Evolutionary conservation across 108 stramenopile genomes (phyloP).

Genomic region (Asterionellopsis glacialis): DNA sequence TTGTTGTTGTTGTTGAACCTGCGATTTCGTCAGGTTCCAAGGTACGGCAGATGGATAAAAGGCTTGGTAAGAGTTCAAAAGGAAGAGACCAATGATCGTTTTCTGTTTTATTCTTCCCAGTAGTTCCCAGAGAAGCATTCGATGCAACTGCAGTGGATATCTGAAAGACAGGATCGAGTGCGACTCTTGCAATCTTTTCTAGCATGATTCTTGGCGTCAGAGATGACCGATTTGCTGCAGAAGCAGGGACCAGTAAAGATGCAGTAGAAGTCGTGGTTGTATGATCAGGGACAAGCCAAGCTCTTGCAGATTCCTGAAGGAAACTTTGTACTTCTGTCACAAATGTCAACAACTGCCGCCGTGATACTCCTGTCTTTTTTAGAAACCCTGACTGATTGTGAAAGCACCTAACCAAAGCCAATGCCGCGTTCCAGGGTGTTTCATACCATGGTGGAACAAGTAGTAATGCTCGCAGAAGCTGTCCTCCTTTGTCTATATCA

Average conservation of each 20-base stretch:
- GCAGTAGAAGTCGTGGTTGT: no score
- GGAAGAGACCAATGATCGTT: conserved; percentile 5
- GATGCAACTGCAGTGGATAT: background rate
- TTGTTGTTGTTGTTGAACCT: background rate
- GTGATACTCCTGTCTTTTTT: background rate
- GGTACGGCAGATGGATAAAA: conserved; percentile 3
- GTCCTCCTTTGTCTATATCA: background rate
- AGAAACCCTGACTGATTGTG: conserved; percentile 4
- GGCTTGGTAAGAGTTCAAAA: conserved; percentile 4
- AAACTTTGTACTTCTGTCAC: conserved; percentile 5
- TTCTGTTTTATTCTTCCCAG: background rate
- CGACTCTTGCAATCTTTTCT: background rate
- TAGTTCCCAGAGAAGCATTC: background rate
- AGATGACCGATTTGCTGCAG: background rate
- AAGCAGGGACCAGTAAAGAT: background rate
- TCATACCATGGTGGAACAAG: conserved; percentile 7
- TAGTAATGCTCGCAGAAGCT: conserved; percentile 3
- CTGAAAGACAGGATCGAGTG: background rate
- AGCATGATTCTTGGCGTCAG: conserved; percentile 5
- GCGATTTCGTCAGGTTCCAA: background rate
- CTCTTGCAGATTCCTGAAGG: conserved; percentile 1
- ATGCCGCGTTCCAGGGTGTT: conserved; percentile 9
- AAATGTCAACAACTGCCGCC: background rate
- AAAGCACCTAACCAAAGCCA: background rate
- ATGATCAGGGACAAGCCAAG: conserved; percentile 1